These are phyloP conservation scores for Jatropha podagrica DNA, from an alignment of 441 rosid species.

Conservation along the genomic window DNA sequence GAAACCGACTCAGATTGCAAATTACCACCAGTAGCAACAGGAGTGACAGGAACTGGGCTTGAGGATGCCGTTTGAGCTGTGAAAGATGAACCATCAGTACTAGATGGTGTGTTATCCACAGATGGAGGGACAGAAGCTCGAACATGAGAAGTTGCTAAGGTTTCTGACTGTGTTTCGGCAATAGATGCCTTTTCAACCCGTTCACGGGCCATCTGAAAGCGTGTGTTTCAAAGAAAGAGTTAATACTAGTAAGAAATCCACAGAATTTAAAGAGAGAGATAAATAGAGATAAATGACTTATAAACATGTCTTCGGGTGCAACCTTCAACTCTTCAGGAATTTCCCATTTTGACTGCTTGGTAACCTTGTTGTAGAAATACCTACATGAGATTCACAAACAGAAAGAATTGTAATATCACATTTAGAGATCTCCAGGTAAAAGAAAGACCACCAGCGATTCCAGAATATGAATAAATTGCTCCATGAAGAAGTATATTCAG, in stretches of 20 bases:
- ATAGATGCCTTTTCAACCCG: slow-evolving; percentile 53
- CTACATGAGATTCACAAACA: slow-evolving; percentile 39
- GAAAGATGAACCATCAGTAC: slow-evolving; percentile 39
- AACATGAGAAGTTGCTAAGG: slow-evolving; percentile 24
- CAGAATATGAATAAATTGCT: slow-evolving; percentile 2
- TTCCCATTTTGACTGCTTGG: slow-evolving; percentile 95
- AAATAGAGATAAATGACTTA: background rate
- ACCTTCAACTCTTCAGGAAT: slow-evolving; percentile 98
- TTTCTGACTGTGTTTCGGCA: slow-evolving; percentile 42
- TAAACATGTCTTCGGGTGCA: background rate
- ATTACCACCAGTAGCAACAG: slow-evolving; percentile 43
- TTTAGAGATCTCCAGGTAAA: background rate
- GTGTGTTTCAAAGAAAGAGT: slow-evolving; percentile 17
- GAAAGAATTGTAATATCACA: background rate
- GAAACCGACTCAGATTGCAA: slow-evolving; percentile 35
- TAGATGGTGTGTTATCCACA: slow-evolving; percentile 37
- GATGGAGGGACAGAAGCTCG: slow-evolving; percentile 31
- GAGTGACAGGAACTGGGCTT: slow-evolving; percentile 61
- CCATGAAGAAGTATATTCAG: slow-evolving; percentile 5
- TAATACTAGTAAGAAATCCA: slow-evolving; percentile 14
- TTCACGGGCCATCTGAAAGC: slow-evolving; percentile 87
- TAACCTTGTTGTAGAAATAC: slow-evolving; percentile 87
- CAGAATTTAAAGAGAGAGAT: background rate
- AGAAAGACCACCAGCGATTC: background rate
- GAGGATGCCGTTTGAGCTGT: slow-evolving; percentile 38